phyloP scores from a whole-genome alignment of 805 yeast species.

The Debaryomyces tyrocola region DNA sequence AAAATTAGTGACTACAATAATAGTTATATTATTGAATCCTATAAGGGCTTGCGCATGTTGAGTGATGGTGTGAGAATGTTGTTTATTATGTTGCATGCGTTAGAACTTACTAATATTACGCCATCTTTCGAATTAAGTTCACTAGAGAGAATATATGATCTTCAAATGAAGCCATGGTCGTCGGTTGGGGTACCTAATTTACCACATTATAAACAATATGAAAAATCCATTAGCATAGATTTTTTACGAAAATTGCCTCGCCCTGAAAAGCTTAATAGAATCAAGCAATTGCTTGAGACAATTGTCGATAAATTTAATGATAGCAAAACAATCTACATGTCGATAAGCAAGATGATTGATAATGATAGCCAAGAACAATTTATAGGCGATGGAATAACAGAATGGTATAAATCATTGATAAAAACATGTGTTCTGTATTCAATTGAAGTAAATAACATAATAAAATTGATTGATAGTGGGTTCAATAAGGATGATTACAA shows the following conservation, averaged over 20 bases:
- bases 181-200: conserved; percentile 75
- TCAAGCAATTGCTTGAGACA: conserved; percentile 6
- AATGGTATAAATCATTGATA: conserved; percentile 19
- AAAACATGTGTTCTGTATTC: conserved; percentile 15
- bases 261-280: conserved; percentile 1
- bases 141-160: conserved; percentile 19
- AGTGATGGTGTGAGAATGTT: conserved; percentile 19
- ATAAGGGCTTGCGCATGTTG: conserved; percentile 16
- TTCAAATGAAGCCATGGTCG: conserved; percentile 78
- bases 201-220: conserved; percentile 49
- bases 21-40: conserved; percentile 17
- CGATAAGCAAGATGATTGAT: not conserved
- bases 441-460: conserved; percentile 11
- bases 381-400: not conserved
- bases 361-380: conserved; percentile 1
- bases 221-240: conserved; percentile 12
- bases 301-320: conserved; percentile 6
- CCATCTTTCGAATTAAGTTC: conserved; percentile 14
- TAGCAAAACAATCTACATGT: conserved; percentile 4
- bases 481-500: conserved; percentile 3
- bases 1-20: conserved; percentile 21
- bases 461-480: conserved; percentile 5
- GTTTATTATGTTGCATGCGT: conserved; percentile 17
- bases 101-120: conserved; percentile 18
- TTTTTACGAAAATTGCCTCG: conserved; percentile 1